Evolutionary conservation across 2,329 filamentous ascomycete genomes (phyloP).

Genomic region (Sporothrix globosa): DNA sequence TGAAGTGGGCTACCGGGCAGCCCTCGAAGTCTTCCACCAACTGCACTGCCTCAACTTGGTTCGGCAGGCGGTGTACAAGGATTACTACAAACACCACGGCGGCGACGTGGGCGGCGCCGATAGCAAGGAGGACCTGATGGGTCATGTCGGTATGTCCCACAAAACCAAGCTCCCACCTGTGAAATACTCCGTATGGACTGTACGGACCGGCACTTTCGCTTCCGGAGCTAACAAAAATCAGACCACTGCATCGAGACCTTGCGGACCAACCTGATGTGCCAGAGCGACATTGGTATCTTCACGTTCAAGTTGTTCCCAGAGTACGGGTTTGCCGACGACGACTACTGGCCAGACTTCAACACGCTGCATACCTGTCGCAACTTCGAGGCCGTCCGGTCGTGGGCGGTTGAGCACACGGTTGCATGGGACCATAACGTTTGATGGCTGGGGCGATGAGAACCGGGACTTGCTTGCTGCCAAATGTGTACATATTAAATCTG

Average conservation of each 20-base stretch:
- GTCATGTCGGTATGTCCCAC: conserved; percentile 47
- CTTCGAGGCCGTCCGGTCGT: conserved; percentile 55
- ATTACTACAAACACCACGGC: conserved; percentile 53
- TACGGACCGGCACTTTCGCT: neutral
- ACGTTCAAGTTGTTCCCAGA: conserved; percentile 56
- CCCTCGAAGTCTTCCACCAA: conserved; percentile 62
- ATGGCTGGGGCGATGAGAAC: neutral
- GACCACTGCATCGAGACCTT: conserved; percentile 61
- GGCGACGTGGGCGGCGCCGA: conserved; percentile 51
- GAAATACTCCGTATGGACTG: neutral
- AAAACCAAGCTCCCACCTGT: neutral
- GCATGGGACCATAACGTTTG: conserved; percentile 43
- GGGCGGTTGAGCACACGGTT: conserved; percentile 57
- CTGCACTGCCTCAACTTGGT: conserved; percentile 56
- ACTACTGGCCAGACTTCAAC: conserved; percentile 60
- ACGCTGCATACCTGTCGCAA: conserved; percentile 59
- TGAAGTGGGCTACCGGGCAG: conserved; percentile 61
- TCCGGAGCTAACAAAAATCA: conserved; percentile 34
- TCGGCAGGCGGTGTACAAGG: conserved; percentile 54
- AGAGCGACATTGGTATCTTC: conserved; percentile 58
- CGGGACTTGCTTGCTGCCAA: conserved; percentile 8
- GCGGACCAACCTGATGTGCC: conserved; percentile 58
- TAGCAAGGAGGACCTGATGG: conserved; percentile 48
- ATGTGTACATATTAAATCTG: conserved; percentile 13
- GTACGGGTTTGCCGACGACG: conserved; percentile 46